These are phyloP conservation scores for Puccinia coronata DNA, from an alignment of 1,284 basidiomycete genomes.

Conservation along the genomic window DNA sequence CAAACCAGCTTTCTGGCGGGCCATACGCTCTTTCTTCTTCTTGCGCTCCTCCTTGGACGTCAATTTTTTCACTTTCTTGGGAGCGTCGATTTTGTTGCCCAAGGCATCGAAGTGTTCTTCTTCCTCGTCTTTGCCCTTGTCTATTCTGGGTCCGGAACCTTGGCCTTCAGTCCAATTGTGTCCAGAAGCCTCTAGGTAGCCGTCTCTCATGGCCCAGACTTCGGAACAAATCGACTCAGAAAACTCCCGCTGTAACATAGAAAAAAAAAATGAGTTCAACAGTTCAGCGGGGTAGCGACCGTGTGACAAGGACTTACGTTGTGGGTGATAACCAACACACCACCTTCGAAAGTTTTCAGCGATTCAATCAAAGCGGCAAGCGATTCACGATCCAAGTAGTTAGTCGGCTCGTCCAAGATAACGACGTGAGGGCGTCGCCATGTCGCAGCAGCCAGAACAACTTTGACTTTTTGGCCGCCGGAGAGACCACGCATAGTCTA, in stretches of 20 bases:
- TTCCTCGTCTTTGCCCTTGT: constrained; percentile 82
- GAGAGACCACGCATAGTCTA: constrained; percentile 84
- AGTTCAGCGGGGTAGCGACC: neutral
- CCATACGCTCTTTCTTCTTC: constrained; percentile 91
- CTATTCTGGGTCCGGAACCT: constrained; percentile 81
- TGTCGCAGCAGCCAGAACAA: constrained; percentile 95
- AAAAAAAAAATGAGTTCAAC: neutral
- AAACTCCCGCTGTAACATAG: constrained; percentile 72
- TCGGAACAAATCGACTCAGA: constrained; percentile 81
- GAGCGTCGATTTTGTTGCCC: constrained; percentile 86
- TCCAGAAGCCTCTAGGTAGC: constrained; percentile 86
- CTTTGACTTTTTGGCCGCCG: constrained; percentile 99
- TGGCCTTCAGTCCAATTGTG: constrained; percentile 98
- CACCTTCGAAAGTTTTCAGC: constrained; percentile 92
- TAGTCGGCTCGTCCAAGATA: constrained; percentile 87
- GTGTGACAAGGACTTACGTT: constrained; percentile 60
- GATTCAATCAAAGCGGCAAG: constrained; percentile 94
- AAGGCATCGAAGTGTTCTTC: constrained; percentile 88
- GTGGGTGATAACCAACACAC: constrained; percentile 95
- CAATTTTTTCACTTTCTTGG: constrained; percentile 77
- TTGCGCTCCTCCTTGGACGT: constrained; percentile 76
- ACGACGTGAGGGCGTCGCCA: constrained; percentile 98
- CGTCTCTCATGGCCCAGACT: constrained; percentile 93
- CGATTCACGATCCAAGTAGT: constrained; percentile 97
- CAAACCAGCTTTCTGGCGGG: constrained; percentile 48